A percentile compares a stretch with the other conserved stretches of the same genome.
Evolutionary conservation across 306 rosid species (phyloP).

Genomic region (Cicer arietinum): DNA sequence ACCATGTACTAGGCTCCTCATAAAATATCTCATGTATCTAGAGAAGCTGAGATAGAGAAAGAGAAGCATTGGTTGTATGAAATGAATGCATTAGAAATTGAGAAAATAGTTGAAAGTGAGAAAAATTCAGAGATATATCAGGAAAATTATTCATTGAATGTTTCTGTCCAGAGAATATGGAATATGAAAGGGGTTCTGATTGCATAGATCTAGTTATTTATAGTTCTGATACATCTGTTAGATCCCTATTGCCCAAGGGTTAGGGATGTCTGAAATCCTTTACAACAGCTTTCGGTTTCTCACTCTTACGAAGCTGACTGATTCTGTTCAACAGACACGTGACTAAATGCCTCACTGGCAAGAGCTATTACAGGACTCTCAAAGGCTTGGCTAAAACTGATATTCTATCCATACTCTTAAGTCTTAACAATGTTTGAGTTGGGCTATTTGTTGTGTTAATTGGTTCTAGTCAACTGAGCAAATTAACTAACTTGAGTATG

Average conservation of each 20-base stretch:
- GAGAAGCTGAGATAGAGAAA: slow-evolving; percentile 14
- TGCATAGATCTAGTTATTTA: slow-evolving; percentile 1
- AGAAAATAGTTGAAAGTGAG: slow-evolving; percentile 13
- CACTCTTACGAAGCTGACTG: background rate
- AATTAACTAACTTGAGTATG: too few relatives aligned
- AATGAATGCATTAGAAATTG: slow-evolving; percentile 5
- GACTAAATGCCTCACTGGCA: slow-evolving; percentile 4
- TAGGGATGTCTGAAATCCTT: slow-evolving; percentile 8
- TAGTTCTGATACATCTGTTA: slow-evolving; percentile 3
- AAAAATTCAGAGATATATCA: background rate
- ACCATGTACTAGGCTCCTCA: slow-evolving; percentile 11
- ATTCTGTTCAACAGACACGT: background rate
- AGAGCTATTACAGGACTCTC: slow-evolving; percentile 1
- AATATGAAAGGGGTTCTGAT: slow-evolving; percentile 4
- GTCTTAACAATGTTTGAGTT: slow-evolving; percentile 1
- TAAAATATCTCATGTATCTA: slow-evolving; percentile 4
- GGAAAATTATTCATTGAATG: background rate
- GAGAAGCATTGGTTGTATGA: background rate
- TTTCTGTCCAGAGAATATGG: background rate
- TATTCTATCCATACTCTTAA: slow-evolving; percentile 17
- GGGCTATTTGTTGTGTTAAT: too few relatives aligned
- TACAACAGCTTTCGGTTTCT: background rate
- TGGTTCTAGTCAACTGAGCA: too few relatives aligned
- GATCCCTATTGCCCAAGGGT: background rate
- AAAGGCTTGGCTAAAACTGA: background rate